Percentiles rank a stretch among this genome's conserved stretches.
These are phyloP conservation scores for Syzygium aromaticum DNA, from an alignment of 345 rosid species.

Conservation along the genomic window DNA sequence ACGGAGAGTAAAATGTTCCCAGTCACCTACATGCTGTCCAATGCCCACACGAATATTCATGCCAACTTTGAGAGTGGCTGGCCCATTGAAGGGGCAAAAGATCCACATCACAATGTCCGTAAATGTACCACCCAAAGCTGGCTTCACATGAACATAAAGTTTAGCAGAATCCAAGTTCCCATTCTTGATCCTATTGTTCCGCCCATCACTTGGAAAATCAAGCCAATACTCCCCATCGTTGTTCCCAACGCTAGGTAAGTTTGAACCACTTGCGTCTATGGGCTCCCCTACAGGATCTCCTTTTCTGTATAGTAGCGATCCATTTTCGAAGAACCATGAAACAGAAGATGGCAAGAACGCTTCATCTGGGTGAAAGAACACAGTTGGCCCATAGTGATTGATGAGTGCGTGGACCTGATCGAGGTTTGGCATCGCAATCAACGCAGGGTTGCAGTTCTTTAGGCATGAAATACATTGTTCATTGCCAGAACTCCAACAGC, in stretches of 20 bases:
- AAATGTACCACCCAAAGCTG: constrained; percentile 77
- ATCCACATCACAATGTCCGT: constrained; percentile 86
- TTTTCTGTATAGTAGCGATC: constrained; percentile 43
- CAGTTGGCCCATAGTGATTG: constrained; percentile 60
- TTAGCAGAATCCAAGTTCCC: constrained; percentile 68
- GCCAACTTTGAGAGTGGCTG: constrained; percentile 67
- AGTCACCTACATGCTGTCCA: constrained; percentile 89
- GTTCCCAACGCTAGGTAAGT: constrained; percentile 59
- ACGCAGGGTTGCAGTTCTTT: constrained; percentile 42
- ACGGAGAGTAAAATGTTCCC: constrained; percentile 94
- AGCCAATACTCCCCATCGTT: constrained; percentile 75
- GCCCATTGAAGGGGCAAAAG: constrained; percentile 88
- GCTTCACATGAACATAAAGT: constrained; percentile 74
- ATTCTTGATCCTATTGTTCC: constrained; percentile 23
- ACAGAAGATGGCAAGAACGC: constrained; percentile 65
- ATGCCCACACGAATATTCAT: constrained; percentile 39
- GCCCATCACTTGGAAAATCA: constrained; percentile 35
- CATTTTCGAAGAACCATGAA: constrained; percentile 53
- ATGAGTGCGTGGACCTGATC: constrained; percentile 63
- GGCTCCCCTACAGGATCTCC: constrained; percentile 22
- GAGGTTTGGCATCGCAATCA: constrained; percentile 67
- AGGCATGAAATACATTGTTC: constrained; percentile 40
- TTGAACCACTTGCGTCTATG: constrained; percentile 50
- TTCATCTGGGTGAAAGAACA: constrained; percentile 62
- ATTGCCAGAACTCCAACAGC: constrained; percentile 25